Conservation (phyloP, 495 filamentous ascomycete species). For the Lepidopterella palustris region DNA sequence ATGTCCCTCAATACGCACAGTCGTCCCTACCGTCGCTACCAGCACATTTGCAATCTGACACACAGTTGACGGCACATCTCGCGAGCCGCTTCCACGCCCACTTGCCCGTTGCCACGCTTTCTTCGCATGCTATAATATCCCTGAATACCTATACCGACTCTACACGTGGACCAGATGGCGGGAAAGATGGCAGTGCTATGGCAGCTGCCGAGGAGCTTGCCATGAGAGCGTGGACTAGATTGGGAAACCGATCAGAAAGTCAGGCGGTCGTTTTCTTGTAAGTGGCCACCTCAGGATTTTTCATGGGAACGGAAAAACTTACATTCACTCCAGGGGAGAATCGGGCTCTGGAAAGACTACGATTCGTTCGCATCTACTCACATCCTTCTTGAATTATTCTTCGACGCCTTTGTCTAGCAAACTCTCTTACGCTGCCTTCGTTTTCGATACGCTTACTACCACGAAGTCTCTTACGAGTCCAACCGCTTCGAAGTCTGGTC, state of each 20-base stretch:
- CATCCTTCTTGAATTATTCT: conserved; percentile 75
- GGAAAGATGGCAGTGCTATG: conserved; percentile 76
- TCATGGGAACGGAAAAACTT: neutral
- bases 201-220: conserved; percentile 86
- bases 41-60: conserved; percentile 90
- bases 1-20: conserved; percentile 61
- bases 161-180: conserved; percentile 79
- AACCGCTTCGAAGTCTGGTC: conserved; percentile 87
- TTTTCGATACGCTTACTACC: conserved; percentile 92
- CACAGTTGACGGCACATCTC: conserved; percentile 88
- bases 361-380: conserved; percentile 77
- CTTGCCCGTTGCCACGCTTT: conserved; percentile 77
- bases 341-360: conserved; percentile 95
- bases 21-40: conserved; percentile 83
- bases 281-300: conserved; percentile 34
- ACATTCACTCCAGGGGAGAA: conserved; percentile 61
- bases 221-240: conserved; percentile 68
- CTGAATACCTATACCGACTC: conserved; percentile 91
- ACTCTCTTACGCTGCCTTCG: conserved; percentile 83
- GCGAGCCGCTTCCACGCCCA: conserved; percentile 92
- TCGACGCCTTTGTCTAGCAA: conserved; percentile 89
- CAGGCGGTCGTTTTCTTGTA: conserved; percentile 90
- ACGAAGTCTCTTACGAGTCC: conserved; percentile 96
- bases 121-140: conserved; percentile 81
- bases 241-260: conserved; percentile 87